A percentile compares a stretch with the other conserved stretches of the same genome.
Conservation (phyloP, 1,139 yeast genomes). For the Scheffersomyces parashehatae region DNA sequence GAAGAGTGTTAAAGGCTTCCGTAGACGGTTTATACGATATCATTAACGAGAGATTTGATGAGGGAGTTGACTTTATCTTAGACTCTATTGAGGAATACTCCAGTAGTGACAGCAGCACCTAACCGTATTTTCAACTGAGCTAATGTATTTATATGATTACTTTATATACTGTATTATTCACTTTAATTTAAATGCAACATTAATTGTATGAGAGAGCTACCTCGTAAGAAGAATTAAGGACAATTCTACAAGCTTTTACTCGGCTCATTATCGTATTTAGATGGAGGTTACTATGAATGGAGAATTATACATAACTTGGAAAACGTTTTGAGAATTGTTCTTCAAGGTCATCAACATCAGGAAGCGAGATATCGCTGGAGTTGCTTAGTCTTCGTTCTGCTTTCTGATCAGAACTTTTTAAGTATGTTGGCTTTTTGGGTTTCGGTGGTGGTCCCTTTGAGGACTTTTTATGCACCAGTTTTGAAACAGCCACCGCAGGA, state of each 20-base stretch:
- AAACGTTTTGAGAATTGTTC: slow-evolving; percentile 53
- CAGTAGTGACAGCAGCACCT: slow-evolving; percentile 21
- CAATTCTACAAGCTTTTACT: no score
- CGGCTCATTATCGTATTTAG: no score
- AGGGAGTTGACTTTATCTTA: slow-evolving; percentile 77
- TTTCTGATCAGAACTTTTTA: slow-evolving; percentile 37
- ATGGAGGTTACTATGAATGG: neutral
- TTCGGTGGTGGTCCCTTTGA: slow-evolving; percentile 56
- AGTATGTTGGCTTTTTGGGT: slow-evolving; percentile 59
- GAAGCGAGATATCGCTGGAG: slow-evolving; percentile 46
- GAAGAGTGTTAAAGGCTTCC: slow-evolving; percentile 77
- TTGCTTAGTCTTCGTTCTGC: slow-evolving; percentile 30
- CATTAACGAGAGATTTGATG: slow-evolving; percentile 80
- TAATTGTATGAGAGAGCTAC: no score
- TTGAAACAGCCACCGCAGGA: neutral
- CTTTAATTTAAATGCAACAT: no score
- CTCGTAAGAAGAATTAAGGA: no score
- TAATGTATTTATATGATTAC: no score
- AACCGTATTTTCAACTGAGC: neutral
- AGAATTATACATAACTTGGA: slow-evolving; percentile 50
- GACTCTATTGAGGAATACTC: slow-evolving; percentile 66
- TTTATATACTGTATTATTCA: no score
- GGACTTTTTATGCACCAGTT: neutral
- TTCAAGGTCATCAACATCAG: slow-evolving; percentile 59
- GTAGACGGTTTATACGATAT: slow-evolving; percentile 76